A percentile compares a stretch with the other conserved stretches of the same genome.
phyloP scores from a whole-genome alignment of 371 early-diverging fungal genomes.

The Mucor racemosus region DNA sequence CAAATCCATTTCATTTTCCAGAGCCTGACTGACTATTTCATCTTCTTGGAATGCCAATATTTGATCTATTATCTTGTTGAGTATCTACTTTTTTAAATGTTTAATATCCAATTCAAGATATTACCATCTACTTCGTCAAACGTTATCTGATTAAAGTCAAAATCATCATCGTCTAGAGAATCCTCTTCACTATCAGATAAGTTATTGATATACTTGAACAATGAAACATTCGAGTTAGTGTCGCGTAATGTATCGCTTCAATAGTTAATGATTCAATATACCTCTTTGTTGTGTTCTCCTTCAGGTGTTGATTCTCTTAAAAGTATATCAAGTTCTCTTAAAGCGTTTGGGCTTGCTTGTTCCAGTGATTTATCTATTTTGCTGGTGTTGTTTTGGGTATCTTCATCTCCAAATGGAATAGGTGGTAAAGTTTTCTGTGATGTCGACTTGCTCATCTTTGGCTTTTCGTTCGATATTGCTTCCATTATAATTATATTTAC shows the following conservation, averaged over 20 bases:
- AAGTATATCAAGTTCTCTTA: constrained; percentile 41
- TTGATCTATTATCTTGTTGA: constrained; percentile 41
- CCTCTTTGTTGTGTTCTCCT: neutral
- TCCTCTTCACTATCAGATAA: constrained; percentile 17
- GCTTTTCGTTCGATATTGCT: neutral
- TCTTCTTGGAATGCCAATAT: constrained; percentile 78
- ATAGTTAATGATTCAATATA: neutral
- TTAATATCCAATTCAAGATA: neutral
- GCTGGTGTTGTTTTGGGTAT: neutral
- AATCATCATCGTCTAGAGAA: constrained; percentile 32
- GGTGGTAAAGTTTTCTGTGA: constrained; percentile 19
- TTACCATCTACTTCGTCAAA: constrained; percentile 66
- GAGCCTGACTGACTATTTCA: constrained; percentile 76
- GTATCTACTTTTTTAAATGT: too few species aligned
- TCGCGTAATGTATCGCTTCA: neutral
- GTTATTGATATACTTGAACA: neutral
- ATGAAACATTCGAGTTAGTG: neutral
- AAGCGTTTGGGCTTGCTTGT: constrained; percentile 7
- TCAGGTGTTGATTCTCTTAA: constrained; percentile 21
- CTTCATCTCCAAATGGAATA: constrained; percentile 23
- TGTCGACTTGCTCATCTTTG: constrained; percentile 9
- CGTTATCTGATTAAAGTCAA: constrained; percentile 47
- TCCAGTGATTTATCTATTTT: neutral
- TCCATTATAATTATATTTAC: neutral
- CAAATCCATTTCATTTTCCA: constrained; percentile 86